phyloP scores from a whole-genome alignment of 208 protist species.

The Trichomonas tenax region DNA sequence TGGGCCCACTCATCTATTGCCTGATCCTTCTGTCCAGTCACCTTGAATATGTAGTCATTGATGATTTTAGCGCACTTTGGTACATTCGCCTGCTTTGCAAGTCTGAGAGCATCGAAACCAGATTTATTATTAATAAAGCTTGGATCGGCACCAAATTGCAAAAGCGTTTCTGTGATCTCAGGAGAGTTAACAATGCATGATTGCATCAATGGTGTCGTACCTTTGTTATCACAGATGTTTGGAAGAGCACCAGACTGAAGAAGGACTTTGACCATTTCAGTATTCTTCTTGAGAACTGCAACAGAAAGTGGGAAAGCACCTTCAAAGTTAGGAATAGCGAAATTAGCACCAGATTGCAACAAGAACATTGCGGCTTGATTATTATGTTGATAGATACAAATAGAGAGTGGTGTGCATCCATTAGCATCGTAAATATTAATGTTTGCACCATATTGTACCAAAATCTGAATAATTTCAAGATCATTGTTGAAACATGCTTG shows the following conservation, averaged over 20 bases:
- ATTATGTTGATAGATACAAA: neutral
- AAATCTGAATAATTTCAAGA: neutral
- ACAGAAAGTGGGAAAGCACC: neutral
- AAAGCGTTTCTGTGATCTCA: neutral
- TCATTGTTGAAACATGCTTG: neutral
- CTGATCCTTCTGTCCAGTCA: neutral
- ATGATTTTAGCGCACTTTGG: neutral
- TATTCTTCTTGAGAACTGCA: neutral
- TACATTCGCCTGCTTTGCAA: neutral
- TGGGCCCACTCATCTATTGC: neutral
- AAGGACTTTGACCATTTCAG: neutral
- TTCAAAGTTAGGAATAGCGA: neutral
- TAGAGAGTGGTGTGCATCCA: neutral
- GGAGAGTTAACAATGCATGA: neutral
- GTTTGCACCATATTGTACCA: neutral
- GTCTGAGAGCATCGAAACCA: neutral
- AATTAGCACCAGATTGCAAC: neutral
- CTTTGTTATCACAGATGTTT: neutral
- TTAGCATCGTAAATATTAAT: neutral
- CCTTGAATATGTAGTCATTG: neutral
- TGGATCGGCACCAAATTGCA: neutral
- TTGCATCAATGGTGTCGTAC: neutral
- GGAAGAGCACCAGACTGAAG: neutral
- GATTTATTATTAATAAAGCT: neutral
- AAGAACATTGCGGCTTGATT: neutral